Evolutionary conservation across 208 protist genomes (phyloP).

Genomic region (Trypanosoma melophagium): DNA sequence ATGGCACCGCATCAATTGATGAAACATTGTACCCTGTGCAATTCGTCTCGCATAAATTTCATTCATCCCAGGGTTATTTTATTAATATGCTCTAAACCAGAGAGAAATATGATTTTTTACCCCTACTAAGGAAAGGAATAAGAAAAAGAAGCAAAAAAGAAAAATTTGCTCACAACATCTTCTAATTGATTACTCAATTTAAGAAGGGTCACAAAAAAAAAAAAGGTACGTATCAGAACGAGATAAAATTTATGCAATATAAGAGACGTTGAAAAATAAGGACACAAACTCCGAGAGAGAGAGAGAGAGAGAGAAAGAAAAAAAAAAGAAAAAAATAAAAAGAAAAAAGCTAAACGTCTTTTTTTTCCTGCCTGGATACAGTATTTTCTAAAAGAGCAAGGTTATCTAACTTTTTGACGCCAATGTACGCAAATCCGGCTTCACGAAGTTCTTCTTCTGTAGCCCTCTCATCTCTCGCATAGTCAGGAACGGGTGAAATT

Average conservation of each 20-base stretch:
- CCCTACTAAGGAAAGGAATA: background rate
- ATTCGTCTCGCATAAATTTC: slow-evolving; percentile 80
- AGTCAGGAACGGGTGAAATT: slow-evolving; percentile 68
- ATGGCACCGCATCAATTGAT: slow-evolving; percentile 86
- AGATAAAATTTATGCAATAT: no score
- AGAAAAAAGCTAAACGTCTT: slow-evolving; percentile 3
- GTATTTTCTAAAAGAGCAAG: slow-evolving; percentile 29
- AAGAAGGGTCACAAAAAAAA: background rate
- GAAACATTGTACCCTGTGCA: slow-evolving; percentile 84
- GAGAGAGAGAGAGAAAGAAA: background rate
- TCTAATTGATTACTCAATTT: background rate
- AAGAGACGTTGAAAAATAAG: no score
- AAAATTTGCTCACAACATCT: background rate
- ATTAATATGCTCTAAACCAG: background rate
- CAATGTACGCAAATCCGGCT: slow-evolving; percentile 79
- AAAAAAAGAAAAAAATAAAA: background rate
- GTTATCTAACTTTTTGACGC: slow-evolving; percentile 80
- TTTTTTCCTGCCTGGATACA: background rate
- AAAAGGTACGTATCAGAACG: background rate
- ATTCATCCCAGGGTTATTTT: slow-evolving; percentile 56
- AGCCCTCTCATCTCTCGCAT: slow-evolving; percentile 72
- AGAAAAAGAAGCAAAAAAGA: slow-evolving; percentile 7
- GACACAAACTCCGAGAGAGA: background rate
- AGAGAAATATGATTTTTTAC: background rate
- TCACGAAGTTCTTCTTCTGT: slow-evolving; percentile 80